A percentile compares a stretch with the other conserved stretches of the same genome.
Evolutionary conservation across 345 rosid species (phyloP).

Genomic region (Pugionium cornutum): DNA sequence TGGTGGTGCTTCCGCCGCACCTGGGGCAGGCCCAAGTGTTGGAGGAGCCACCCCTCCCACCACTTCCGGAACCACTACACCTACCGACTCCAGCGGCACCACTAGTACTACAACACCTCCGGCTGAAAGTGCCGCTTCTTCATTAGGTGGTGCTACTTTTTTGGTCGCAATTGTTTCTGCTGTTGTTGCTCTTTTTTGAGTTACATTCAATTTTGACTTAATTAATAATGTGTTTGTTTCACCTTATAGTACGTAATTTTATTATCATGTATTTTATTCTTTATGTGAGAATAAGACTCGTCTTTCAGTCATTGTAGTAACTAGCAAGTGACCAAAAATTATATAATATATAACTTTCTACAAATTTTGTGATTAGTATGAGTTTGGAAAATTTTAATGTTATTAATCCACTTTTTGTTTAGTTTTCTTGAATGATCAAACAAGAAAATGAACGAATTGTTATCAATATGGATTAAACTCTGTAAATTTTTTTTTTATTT

Average conservation of each 20-base stretch:
- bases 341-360: not conserved
- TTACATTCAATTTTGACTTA: not conserved
- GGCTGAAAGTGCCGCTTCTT: conserved; percentile 32
- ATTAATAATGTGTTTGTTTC: conserved; percentile 15
- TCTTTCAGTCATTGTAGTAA: not conserved
- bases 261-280: conserved; percentile 11
- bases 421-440: not conserved
- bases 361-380: conserved; percentile 9
- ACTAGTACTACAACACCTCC: conserved; percentile 21
- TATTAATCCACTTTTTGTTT: not conserved
- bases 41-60: conserved; percentile 28
- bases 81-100: conserved; percentile 27
- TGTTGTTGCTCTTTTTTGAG: conserved; percentile 38
- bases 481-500: not conserved
- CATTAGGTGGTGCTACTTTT: conserved; percentile 29
- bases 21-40: conserved; percentile 10
- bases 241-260: conserved; percentile 1
- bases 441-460: conserved; percentile 4
- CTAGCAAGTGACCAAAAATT: no score
- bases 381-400: not conserved
- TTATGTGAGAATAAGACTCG: conserved; percentile 6
- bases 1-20: conserved; percentile 31
- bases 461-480: no score
- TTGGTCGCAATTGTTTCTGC: conserved; percentile 32
- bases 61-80: conserved; percentile 26